A percentile compares a stretch with the other conserved stretches of the same genome.
These are phyloP conservation scores for Actinomortierella ambigua DNA, from an alignment of 371 early-diverging fungal genomes.

Conservation along the genomic window DNA sequence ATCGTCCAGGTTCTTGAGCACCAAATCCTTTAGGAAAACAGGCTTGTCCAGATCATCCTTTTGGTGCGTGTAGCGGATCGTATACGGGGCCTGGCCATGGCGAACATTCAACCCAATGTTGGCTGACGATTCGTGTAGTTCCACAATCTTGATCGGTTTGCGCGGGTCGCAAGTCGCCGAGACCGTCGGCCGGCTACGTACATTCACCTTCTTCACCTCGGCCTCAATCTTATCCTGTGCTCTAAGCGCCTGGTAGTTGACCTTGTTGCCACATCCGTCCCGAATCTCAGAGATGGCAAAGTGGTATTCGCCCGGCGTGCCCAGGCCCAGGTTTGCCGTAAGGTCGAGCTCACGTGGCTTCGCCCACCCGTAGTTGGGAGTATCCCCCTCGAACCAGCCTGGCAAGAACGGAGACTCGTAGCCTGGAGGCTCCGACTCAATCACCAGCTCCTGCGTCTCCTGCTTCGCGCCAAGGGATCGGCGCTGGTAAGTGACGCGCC, in stretches of 20 bases:
- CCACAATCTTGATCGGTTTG: conserved; percentile 34
- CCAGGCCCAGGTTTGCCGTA: conserved; percentile 27
- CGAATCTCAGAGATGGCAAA: conserved; percentile 27
- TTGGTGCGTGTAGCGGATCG: conserved; percentile 31
- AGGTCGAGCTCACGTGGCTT: conserved; percentile 37
- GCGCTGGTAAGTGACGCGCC: conserved; percentile 34
- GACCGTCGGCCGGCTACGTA: conserved; percentile 22
- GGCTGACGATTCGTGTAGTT: conserved; percentile 13
- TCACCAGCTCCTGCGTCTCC: conserved; percentile 25
- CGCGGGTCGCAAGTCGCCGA: conserved; percentile 29
- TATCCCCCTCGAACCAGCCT: conserved; percentile 33
- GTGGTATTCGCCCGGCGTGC: conserved; percentile 23
- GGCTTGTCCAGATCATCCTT: conserved; percentile 38
- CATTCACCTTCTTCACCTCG: conserved; percentile 29
- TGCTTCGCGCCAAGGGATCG: conserved; percentile 4
- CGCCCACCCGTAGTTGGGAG: conserved; percentile 30
- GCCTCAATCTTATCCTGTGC: conserved; percentile 19
- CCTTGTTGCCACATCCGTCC: conserved; percentile 36
- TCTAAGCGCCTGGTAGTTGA: conserved; percentile 21
- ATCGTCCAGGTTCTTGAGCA: too few species aligned
- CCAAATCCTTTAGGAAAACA: conserved; percentile 20
- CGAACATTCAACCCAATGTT: conserved; percentile 20
- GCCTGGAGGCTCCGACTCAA: conserved; percentile 32
- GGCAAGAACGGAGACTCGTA: conserved; percentile 33
- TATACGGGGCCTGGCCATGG: conserved; percentile 23